phyloP scores from a whole-genome alignment of 1,284 basidiomycete species.

The Trichosporon coremiiforme region DNA sequence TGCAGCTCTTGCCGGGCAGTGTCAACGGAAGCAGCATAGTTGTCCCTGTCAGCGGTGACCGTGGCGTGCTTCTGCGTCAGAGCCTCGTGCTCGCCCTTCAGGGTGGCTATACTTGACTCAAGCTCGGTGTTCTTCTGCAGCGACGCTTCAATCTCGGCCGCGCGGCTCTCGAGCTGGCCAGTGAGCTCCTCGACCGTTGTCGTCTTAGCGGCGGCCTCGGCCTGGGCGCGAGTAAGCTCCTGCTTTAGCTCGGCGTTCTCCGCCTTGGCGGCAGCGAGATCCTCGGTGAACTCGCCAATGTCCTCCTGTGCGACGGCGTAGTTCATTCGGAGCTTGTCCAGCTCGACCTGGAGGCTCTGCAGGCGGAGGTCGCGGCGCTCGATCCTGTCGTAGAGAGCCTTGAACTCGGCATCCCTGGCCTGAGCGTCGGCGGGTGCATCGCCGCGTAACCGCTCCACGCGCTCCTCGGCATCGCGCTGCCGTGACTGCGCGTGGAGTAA shows the following conservation, averaged over 20 bases:
- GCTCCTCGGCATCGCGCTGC: constrained; percentile 18
- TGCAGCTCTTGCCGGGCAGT: not conserved
- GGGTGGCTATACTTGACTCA: not conserved
- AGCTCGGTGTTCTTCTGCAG: constrained; percentile 14
- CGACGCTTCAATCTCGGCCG: not conserved
- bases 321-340: constrained; percentile 23
- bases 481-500: not conserved
- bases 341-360: constrained; percentile 21
- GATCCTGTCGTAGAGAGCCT: constrained; percentile 16
- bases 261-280: constrained; percentile 1
- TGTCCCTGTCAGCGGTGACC: not conserved
- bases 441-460: not conserved
- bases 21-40: not conserved
- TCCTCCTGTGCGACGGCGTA: constrained; percentile 22
- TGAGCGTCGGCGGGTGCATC: not conserved
- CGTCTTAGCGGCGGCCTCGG: not conserved
- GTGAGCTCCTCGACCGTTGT: constrained; percentile 16
- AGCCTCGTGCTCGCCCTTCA: constrained; percentile 14
- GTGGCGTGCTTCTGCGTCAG: constrained; percentile 19
- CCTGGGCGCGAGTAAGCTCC: not conserved
- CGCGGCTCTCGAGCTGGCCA: constrained; percentile 5
- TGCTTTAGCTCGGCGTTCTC: constrained; percentile 11
- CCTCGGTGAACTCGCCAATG: constrained; percentile 20
- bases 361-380: constrained; percentile 25
- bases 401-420: not conserved